phyloP scores from a whole-genome alignment of 371 early-diverging fungal genomes.

The Basidiobolus meristosporus region DNA sequence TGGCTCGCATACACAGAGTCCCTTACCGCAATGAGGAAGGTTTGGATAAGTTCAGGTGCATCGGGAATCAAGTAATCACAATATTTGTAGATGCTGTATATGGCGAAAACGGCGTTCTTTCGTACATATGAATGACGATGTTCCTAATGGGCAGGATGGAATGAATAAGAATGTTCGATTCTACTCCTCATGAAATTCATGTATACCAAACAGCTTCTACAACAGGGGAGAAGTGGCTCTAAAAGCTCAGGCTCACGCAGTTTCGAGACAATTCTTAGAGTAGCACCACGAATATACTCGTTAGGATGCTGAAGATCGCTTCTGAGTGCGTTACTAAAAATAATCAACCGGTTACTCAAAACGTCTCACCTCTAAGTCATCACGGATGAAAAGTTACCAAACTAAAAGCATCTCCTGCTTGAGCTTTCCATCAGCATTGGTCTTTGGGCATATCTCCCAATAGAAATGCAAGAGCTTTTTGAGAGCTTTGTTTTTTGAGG shows the following conservation, averaged over 20 bases:
- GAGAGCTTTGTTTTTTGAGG: constrained; percentile 9
- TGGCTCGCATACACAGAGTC: neutral
- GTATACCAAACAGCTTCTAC: constrained; percentile 68
- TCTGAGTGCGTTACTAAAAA: constrained; percentile 73
- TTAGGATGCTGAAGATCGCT: constrained; percentile 97
- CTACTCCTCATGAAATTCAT: neutral
- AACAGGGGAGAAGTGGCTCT: constrained; percentile 83
- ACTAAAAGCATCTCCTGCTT: constrained; percentile 93
- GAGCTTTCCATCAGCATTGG: constrained; percentile 75
- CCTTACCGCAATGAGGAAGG: constrained; percentile 42
- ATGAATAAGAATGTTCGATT: neutral
- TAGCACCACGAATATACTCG: constrained; percentile 94
- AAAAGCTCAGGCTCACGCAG: constrained; percentile 83
- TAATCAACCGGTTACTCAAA: neutral
- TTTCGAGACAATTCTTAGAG: constrained; percentile 88
- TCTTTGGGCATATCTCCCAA: constrained; percentile 93
- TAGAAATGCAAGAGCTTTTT: constrained; percentile 91
- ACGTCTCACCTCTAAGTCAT: neutral
- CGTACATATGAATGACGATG: constrained; percentile 95
- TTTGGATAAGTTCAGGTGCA: constrained; percentile 76
- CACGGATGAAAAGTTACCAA: constrained; percentile 29
- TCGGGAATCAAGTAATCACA: constrained; percentile 87
- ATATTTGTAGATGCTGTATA: constrained; percentile 69
- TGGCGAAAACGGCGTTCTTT: constrained; percentile 91
- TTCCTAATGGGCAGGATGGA: constrained; percentile 23